Percentiles rank a stretch among this genome's conserved stretches.
phyloP scores from a whole-genome alignment of 2,329 filamentous ascomycete species.

The Harringtonia aguacate region DNA sequence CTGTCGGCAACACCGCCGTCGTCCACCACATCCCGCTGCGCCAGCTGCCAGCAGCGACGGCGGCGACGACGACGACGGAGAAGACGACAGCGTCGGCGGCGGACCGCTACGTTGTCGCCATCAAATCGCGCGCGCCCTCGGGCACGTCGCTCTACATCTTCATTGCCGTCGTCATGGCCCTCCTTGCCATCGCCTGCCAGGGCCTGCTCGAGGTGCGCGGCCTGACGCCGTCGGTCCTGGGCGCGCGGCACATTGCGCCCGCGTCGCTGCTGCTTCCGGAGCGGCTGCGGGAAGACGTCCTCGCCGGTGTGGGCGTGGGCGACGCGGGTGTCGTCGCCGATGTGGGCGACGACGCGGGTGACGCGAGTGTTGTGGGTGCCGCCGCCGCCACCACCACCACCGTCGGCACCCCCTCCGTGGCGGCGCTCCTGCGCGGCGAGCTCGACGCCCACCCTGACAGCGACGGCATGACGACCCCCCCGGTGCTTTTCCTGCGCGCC shows the following conservation, averaged over 20 bases:
- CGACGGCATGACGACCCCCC: background rate
- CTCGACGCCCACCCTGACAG: background rate
- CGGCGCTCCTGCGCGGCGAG: conserved; percentile 6
- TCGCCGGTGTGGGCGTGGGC: background rate
- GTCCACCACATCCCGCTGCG: conserved; percentile 69
- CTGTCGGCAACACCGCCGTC: conserved; percentile 67
- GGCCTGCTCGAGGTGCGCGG: conserved; percentile 55
- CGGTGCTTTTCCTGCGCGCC: conserved; percentile 9
- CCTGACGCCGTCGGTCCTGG: conserved; percentile 42
- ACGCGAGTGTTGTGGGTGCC: too few species aligned
- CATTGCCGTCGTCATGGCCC: conserved; percentile 43
- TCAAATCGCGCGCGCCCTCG: conserved; percentile 41
- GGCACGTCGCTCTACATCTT: conserved; percentile 40
- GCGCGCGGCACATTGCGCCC: conserved; percentile 45
- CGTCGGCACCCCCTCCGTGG: conserved; percentile 10
- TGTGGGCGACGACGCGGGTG: conserved; percentile 1
- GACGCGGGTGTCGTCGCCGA: conserved; percentile 8
- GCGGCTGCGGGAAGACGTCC: background rate
- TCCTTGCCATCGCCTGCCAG: conserved; percentile 53
- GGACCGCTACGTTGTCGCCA: conserved; percentile 63
- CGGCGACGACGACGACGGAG: conserved; percentile 19
- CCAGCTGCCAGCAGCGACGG: conserved; percentile 18
- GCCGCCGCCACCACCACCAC: conserved; percentile 10
- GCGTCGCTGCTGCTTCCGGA: conserved; percentile 18
- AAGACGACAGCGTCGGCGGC: conserved; percentile 25